A percentile compares a stretch with the other conserved stretches of the same genome.
Conservation (phyloP, 1,139 yeast genomes). For the Yamadazyma trypodendri region DNA sequence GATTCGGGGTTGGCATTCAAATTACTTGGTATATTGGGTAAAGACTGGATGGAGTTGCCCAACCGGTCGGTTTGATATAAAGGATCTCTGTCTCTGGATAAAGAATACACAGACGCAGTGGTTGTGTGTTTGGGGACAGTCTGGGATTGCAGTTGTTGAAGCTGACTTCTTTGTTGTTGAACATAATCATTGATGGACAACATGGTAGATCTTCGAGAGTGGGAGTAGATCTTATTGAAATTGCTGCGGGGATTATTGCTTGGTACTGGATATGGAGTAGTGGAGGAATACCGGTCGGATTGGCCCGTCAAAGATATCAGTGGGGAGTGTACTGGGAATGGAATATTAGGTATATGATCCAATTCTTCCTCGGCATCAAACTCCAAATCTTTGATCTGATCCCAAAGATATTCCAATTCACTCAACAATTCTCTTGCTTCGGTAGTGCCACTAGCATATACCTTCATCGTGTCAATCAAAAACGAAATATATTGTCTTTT, state of each 20-base stretch:
- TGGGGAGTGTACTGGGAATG: conserved; percentile 39
- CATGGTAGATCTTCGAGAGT: conserved; percentile 42
- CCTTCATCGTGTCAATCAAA: conserved; percentile 70
- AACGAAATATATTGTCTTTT: conserved; percentile 67
- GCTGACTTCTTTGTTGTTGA: conserved; percentile 32
- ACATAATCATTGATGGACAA: conserved; percentile 39
- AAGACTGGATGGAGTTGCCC: conserved; percentile 12
- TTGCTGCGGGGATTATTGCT: conserved; percentile 32
- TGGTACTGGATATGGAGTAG: conserved; percentile 30
- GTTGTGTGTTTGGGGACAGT: conserved; percentile 6
- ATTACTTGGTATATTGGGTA: conserved; percentile 11
- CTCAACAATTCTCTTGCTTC: conserved; percentile 66
- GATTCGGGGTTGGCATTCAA: conserved; percentile 8
- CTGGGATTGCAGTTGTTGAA: conserved; percentile 18
- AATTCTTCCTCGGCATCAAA: conserved; percentile 29
- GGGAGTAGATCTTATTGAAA: conserved; percentile 45
- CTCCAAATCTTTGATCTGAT: conserved; percentile 61
- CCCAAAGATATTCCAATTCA: conserved; percentile 74
- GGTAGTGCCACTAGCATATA: conserved; percentile 65
- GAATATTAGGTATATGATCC: conserved; percentile 24
- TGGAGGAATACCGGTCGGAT: conserved; percentile 38
- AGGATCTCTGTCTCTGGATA: conserved; percentile 11
- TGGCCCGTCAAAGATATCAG: conserved; percentile 35
- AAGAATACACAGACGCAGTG: conserved; percentile 13
- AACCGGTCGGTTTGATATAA: conserved; percentile 1